Percentiles rank a stretch among this genome's conserved stretches.
phyloP scores from a whole-genome alignment of 1,139 yeast species.

The Kluyveromyces sp. region DNA sequence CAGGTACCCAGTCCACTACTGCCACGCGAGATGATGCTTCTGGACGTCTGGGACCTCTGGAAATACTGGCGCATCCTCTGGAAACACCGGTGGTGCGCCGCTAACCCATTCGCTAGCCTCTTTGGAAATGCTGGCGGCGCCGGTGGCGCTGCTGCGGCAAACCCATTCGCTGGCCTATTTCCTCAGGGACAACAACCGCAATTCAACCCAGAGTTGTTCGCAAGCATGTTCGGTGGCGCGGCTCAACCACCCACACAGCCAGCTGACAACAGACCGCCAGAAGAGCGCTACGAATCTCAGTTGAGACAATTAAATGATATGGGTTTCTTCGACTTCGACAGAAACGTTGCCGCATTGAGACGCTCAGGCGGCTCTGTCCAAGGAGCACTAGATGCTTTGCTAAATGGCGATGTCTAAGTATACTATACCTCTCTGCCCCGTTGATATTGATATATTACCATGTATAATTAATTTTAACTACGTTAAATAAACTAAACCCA shows the following conservation, averaged over 20 bases:
- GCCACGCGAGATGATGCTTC: background rate
- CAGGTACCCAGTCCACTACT: background rate
- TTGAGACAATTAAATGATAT: constrained; percentile 89
- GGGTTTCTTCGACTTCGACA: constrained; percentile 91
- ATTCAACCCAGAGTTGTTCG: constrained; percentile 35
- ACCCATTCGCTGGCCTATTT: constrained; percentile 35
- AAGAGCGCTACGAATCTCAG: constrained; percentile 86
- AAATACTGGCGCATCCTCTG: constrained; percentile 10
- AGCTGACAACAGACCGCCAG: constrained; percentile 85
- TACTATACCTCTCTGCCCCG: background rate
- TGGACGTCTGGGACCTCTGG: constrained; percentile 12
- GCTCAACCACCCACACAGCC: constrained; percentile 36
- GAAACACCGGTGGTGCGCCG: constrained; percentile 25
- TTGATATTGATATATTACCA: background rate
- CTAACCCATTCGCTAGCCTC: constrained; percentile 48
- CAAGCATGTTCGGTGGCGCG: constrained; percentile 37
- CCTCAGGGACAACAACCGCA: constrained; percentile 20
- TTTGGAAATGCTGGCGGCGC: constrained; percentile 31
- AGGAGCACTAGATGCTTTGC: constrained; percentile 86
- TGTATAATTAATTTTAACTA: too few relatives aligned
- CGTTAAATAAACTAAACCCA: too few relatives aligned
- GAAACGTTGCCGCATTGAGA: constrained; percentile 84
- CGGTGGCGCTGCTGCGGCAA: constrained; percentile 31
- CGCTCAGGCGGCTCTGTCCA: constrained; percentile 96
- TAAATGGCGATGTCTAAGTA: constrained; percentile 42